These are phyloP conservation scores for Tuber umbilicatum DNA, from an alignment of 495 filamentous ascomycete genomes.

Conservation along the genomic window DNA sequence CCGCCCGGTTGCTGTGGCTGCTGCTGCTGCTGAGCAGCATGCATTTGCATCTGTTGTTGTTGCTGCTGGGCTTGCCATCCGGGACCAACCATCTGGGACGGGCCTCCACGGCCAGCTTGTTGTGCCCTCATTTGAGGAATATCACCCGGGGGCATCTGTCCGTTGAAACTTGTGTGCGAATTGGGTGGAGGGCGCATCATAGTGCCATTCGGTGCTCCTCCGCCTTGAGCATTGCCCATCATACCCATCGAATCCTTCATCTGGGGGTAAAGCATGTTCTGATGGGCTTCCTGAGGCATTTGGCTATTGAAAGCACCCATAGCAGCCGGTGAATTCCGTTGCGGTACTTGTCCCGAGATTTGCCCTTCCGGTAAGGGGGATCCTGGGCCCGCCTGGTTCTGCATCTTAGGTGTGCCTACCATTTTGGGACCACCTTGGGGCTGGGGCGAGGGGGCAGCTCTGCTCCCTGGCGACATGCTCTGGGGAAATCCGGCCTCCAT, in stretches of 20 bases:
- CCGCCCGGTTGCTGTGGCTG: constrained; percentile 49
- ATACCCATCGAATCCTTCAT: constrained; percentile 53
- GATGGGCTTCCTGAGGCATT: constrained; percentile 56
- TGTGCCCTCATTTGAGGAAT: constrained; percentile 42
- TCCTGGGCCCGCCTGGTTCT: constrained; percentile 60
- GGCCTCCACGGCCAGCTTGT: constrained; percentile 46
- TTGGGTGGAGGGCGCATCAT: constrained; percentile 73
- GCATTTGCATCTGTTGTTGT: constrained; percentile 41
- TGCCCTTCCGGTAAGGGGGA: constrained; percentile 75
- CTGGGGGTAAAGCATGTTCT: constrained; percentile 57
- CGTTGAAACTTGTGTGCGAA: constrained; percentile 70
- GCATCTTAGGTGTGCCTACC: constrained; percentile 73
- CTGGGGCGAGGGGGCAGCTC: constrained; percentile 80
- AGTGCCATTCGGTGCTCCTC: constrained; percentile 54
- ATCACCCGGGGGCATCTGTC: constrained; percentile 58
- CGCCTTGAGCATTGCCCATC: constrained; percentile 50
- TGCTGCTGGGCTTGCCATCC: constrained; percentile 32
- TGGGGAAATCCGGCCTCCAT: constrained; percentile 51
- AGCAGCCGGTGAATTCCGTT: constrained; percentile 73
- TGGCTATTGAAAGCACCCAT: constrained; percentile 56
- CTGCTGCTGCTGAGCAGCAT: constrained; percentile 41
- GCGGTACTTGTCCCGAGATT: constrained; percentile 53
- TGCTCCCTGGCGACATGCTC: constrained; percentile 74
- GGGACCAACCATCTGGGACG: constrained; percentile 11
- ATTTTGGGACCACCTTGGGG: constrained; percentile 69